phyloP scores from a whole-genome alignment of 345 rosid genomes.

The Citrus inodora region DNA sequence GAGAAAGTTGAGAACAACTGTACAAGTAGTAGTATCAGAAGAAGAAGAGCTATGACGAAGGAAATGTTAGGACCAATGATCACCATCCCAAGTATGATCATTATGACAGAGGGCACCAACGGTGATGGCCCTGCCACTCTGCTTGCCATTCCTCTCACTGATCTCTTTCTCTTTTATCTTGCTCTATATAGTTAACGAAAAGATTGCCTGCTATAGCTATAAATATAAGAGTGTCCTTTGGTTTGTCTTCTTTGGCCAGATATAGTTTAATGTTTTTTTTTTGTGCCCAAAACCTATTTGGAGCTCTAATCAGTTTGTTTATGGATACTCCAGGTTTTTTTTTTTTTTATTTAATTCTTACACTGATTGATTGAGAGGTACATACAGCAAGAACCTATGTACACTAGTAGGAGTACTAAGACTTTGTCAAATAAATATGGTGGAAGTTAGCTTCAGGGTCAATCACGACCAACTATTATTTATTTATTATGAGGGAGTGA shows the following conservation, averaged over 20 bases:
- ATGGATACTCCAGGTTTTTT: no score
- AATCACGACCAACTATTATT: neutral
- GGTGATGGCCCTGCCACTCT: conserved; percentile 7
- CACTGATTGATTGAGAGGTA: no score
- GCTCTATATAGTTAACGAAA: neutral
- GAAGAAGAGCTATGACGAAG: neutral
- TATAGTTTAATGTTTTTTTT: no score
- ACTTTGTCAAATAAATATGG: neutral
- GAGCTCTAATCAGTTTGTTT: no score
- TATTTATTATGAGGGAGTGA: neutral
- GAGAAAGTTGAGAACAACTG: neutral
- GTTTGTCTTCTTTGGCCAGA: no score
- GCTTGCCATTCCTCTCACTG: neutral
- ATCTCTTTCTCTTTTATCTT: neutral
- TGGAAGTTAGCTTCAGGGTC: neutral
- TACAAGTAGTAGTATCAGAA: neutral
- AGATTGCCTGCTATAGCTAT: no score
- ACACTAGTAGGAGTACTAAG: no score
- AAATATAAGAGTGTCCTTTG: no score
- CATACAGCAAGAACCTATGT: no score
- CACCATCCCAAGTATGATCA: neutral
- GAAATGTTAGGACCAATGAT: neutral
- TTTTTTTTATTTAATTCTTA: no score
- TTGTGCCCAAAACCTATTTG: no score
- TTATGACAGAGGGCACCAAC: neutral